Base-by-base conservation (phyloP, 768 basidiomycete species). In the Mycena maculata region DNA sequence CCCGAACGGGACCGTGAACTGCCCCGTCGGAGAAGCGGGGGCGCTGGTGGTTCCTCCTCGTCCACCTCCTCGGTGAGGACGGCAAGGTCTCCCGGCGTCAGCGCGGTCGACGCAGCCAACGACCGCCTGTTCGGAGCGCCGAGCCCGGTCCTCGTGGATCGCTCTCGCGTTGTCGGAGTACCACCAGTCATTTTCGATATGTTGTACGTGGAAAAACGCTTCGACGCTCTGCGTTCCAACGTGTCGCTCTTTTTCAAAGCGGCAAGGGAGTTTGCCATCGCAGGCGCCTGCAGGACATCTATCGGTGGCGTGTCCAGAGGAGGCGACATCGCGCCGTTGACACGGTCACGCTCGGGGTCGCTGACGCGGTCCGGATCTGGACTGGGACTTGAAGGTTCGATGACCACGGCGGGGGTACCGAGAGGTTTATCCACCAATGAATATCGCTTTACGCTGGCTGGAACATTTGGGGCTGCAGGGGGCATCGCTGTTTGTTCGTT, bases 191-290 rank as follows among this genome's bases (percentile, higher is more conserved):
- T 96, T 81, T 96, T 96, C 50, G 92, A 90, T 73, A 98, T 92
- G 69, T 96, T 94, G 76, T 97, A 99, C 2, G 91, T 90, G 45
- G 96, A 98, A 80, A 96, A 99, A 0, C 98, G 92, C 76, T 98
- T 98, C 23, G 94, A 96, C 20, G 97, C 97, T 49, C 97, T 86
- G 23, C 97, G 88, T 72, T 96, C 94, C 41, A 99, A 86, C 1
- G 89, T 86, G 71, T 96, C 95, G 55, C 88, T 90, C 73, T 92
- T 90, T 79, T 96, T 92, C 49, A 99, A 84, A 10, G 95, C 95
- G 9, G 94, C 95, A 12, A 99, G 85, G 7, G 94, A 92, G 73
- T 88, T 88, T 56, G 92, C 92, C 27, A 93, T 88, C 0, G 87
- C 91, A 39, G 92, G 90, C 15, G 81, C 77, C 36, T 84, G 82